A percentile compares a stretch with the other conserved stretches of the same genome.
phyloP scores from a whole-genome alignment of 2,329 filamentous ascomycete genomes.

The Xylariaceae sp. region DNA sequence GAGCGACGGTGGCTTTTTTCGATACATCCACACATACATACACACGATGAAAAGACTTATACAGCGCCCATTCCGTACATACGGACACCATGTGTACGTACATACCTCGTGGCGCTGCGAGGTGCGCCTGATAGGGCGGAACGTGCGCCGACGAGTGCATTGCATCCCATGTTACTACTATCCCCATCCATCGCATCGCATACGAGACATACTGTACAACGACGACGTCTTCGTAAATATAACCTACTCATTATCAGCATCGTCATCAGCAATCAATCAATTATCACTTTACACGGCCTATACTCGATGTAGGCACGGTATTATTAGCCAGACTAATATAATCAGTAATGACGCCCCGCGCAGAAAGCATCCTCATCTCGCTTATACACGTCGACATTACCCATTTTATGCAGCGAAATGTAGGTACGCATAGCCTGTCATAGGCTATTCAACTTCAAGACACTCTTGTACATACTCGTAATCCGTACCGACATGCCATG shows the following conservation, averaged over 20 bases:
- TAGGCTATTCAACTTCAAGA: too few relatives aligned
- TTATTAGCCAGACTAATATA: neutral
- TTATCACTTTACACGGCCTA: too few relatives aligned
- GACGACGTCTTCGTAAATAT: neutral
- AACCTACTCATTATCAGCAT: neutral
- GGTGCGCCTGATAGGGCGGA: constrained; percentile 14
- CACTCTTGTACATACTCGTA: too few relatives aligned
- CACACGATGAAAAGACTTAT: neutral
- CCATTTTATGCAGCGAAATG: too few relatives aligned
- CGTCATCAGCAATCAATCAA: too few relatives aligned
- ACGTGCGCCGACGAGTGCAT: neutral
- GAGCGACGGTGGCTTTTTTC: neutral
- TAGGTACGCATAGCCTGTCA: too few relatives aligned
- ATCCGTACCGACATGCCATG: too few relatives aligned
- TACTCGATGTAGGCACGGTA: neutral
- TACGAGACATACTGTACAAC: neutral
- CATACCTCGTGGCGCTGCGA: constrained; percentile 10
- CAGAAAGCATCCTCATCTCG: neutral
- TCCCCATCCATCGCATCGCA: neutral
- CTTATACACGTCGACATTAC: neutral
- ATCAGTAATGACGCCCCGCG: neutral
- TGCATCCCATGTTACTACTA: too few relatives aligned
- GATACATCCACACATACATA: too few relatives aligned
- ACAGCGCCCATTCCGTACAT: neutral
- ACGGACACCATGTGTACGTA: neutral